A percentile compares a stretch with the other conserved stretches of the same genome.
phyloP scores from a whole-genome alignment of 1,139 yeast genomes.

The Kurtzmaniella natalensis region DNA sequence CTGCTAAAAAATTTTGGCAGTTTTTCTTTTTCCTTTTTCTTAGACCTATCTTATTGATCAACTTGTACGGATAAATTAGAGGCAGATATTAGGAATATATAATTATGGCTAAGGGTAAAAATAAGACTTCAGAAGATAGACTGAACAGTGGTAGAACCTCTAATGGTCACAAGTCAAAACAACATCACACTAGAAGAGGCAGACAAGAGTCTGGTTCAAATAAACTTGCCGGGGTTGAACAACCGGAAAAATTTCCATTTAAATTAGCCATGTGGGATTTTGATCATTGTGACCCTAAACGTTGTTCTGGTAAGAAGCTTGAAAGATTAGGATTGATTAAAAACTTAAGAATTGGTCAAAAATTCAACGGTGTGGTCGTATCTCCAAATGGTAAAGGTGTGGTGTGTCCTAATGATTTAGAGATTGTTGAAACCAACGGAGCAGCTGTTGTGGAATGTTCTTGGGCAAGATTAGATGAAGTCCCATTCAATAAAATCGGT shows the following conservation, averaged over 20 bases:
- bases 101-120: slow-evolving; percentile 66
- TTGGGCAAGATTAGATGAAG: slow-evolving; percentile 94
- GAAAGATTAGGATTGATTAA: slow-evolving; percentile 84
- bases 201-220: slow-evolving; percentile 39
- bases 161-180: slow-evolving; percentile 57
- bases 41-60: neutral
- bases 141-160: slow-evolving; percentile 37
- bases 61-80: no score
- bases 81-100: no score
- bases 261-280: slow-evolving; percentile 92
- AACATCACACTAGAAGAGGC: slow-evolving; percentile 46
- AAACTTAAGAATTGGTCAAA: slow-evolving; percentile 80
- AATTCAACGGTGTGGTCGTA: slow-evolving; percentile 84
- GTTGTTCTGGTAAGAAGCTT: slow-evolving; percentile 93
- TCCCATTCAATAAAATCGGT: slow-evolving; percentile 91
- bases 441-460: slow-evolving; percentile 98
- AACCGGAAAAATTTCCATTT: slow-evolving; percentile 57
- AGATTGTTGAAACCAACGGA: slow-evolving; percentile 73
- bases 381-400: slow-evolving; percentile 90
- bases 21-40: neutral
- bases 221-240: slow-evolving; percentile 8
- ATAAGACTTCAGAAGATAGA: slow-evolving; percentile 45
- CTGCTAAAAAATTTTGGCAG: neutral
- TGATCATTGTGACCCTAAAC: slow-evolving; percentile 97
- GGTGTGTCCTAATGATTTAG: slow-evolving; percentile 85